Evolutionary conservation across 768 basidiomycete species (phyloP), one percentile per base, ranked within the genome.

Genomic region (Kwoniella pini): DNA sequence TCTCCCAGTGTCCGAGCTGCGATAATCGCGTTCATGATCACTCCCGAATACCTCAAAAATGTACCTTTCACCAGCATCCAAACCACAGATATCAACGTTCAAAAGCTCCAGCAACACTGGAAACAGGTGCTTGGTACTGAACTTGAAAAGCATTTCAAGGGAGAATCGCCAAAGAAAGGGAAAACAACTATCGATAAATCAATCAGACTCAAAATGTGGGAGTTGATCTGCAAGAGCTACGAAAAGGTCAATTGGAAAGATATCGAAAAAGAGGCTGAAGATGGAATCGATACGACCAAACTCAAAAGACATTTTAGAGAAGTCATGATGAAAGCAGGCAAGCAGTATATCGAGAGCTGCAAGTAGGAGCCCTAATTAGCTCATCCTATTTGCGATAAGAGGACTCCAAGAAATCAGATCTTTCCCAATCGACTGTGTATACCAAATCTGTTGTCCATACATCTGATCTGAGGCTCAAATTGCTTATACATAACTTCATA

Each of bases 271-370:
- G 15, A 36, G 33, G 33, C 33, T 36, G 45, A 43, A 24, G 30
- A 24, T n/a, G 64, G 57, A 3, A 62, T 68, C 22, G 43, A 49
- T 17, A 46, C 30, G 7, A 57, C 55, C 13, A 73, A 69, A 52
- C 55, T 73, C 19, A 70, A 69, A 51, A 70, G 71, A 46, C 71
- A 73, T 43, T 60, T 70, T n/a, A 59, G 60, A 44, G 68, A 73
- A 24, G 67, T 64, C 15, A 62, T 73, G 64, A 53, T 52, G 21
- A 73, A 70, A 52, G 68, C 70, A 15, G 71, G 27, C 1, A 62
- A 67, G 31, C 66, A 62, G 51, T 63, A 60, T 43, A 72, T 69
- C 38, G 54, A 53, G 39, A 51, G 57, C 12, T 53, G 28, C 27
- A 21, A 46, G n/a, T n/a, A 21, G 12, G 13, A 12, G n/a, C 27